Evolutionary conservation across 148 eudicot species (phyloP), one percentile per base, ranked within the genome.

Genomic region (Bassia scoparia): DNA sequence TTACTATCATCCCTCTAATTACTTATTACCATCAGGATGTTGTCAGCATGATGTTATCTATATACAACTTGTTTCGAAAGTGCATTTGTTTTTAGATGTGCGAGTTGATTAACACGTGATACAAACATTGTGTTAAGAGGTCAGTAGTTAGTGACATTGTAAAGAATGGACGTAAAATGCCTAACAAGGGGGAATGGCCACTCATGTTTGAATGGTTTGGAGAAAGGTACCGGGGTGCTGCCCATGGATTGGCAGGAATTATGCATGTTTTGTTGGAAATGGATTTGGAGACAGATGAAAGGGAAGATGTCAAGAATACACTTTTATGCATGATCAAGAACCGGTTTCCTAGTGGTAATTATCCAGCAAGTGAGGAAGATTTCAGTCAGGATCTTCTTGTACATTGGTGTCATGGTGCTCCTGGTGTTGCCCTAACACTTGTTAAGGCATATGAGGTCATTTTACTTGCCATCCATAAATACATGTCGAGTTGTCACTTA

Each of bases 391-490:
- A 84, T 79, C 41, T 48, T 66, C 87, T 84, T 34, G 88, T 88
- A 52, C 89, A 88, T 76, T 90, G 90, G 88, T 84, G 89, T 67
- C 84, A 81, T 66, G 90, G 92, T 20, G 88, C 87, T 80, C 89
- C 92, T 15, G 96, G 92, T 16, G 54, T 90, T 1, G 84, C 87
- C 33, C 78, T 86, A 5, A 78, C 88, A 18, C 78, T 88, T 31
- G 73, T 80, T 50, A 88, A 86, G 76, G 96, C 92, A 27, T 85
- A 83, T 24, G 80, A 83, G 96, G 90, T 90, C 75, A 33, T n/a
- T 34, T 4, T 67, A 44, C 29, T 0, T 11, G 30, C 5, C 30
- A 7, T 2, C 17, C 7, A 37, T 14, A 23, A 34, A 11, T 34
- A 2, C 14, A 29, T 23, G 10, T 21, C 2, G 14, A 11, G 20